A percentile compares a stretch with the other conserved stretches of the same genome.
phyloP scores from a whole-genome alignment of 2,329 filamentous ascomycete genomes.

The Drechslera avenae region DNA sequence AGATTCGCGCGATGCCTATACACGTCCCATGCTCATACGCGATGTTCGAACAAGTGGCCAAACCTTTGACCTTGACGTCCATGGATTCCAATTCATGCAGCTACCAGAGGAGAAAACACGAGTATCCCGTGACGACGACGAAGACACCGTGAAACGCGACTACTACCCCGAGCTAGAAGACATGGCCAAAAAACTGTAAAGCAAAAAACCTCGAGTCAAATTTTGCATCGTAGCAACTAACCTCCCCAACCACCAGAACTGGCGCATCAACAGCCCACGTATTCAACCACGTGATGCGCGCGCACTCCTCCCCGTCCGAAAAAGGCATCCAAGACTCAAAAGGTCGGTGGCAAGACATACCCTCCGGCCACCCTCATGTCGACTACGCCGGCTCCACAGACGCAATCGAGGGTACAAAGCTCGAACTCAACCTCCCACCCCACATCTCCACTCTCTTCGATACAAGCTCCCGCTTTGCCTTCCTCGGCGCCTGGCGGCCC shows the following conservation, averaged over 20 bases:
- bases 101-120: constrained; percentile 6
- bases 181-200: constrained; percentile 17
- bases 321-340: constrained; percentile 51
- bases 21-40: constrained; percentile 41
- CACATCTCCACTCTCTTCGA: constrained; percentile 8
- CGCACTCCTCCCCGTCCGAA: constrained; percentile 54
- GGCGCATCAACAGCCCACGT: constrained; percentile 28
- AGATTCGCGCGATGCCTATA: constrained; percentile 16
- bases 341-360: constrained; percentile 48
- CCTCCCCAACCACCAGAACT: constrained; percentile 12
- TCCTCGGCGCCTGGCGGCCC: constrained; percentile 41
- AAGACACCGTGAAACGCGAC: constrained; percentile 18
- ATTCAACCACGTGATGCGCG: constrained; percentile 49
- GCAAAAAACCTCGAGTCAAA: not conserved
- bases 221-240: not conserved
- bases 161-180: constrained; percentile 26
- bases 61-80: constrained; percentile 46
- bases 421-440: constrained; percentile 23
- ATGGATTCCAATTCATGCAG: constrained; percentile 38
- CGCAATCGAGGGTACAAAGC: constrained; percentile 17
- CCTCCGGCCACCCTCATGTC: constrained; percentile 27
- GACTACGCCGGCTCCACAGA: constrained; percentile 22
- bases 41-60: constrained; percentile 52
- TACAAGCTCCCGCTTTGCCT: constrained; percentile 25
- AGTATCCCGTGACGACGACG: constrained; percentile 11